These are phyloP conservation scores for Boletus insuetus DNA, from an alignment of 768 basidiomycete species.

Conservation along the genomic window DNA sequence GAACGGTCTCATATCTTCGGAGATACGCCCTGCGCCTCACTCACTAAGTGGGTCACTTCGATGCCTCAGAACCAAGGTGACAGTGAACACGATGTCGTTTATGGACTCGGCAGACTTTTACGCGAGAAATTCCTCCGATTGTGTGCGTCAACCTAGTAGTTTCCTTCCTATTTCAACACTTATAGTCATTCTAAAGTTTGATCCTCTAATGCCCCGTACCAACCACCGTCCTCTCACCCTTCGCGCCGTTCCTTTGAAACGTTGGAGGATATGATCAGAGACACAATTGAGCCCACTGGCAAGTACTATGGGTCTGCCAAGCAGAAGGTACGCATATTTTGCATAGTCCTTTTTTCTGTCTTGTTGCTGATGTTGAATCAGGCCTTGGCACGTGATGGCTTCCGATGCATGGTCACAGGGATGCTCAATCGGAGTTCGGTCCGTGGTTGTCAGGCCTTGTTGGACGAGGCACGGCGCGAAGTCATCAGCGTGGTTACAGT, in stretches of 20 bases:
- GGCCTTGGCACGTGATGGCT: neutral
- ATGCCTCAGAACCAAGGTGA: neutral
- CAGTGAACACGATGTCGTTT: neutral
- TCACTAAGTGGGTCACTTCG: neutral
- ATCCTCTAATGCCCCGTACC: neutral
- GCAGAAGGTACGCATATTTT: no score
- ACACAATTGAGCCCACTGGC: neutral
- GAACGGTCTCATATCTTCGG: neutral
- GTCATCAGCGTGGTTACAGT: accelerated
- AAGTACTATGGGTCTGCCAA: neutral
- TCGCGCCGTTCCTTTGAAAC: neutral
- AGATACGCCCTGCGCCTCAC: neutral
- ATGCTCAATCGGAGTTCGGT: neutral
- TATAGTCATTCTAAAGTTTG: neutral
- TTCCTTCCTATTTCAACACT: neutral
- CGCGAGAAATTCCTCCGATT: neutral
- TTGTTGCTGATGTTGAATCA: neutral
- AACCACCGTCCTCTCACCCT: neutral
- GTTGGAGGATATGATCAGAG: neutral
- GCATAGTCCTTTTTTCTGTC: neutral
- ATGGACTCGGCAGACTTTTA: neutral
- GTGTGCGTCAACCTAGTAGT: neutral
- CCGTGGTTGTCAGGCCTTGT: neutral
- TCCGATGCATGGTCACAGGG: neutral
- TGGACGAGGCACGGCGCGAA: no score